Base-by-base conservation (phyloP, 805 yeast species). In the Torulaspora gathmanii region DNA sequence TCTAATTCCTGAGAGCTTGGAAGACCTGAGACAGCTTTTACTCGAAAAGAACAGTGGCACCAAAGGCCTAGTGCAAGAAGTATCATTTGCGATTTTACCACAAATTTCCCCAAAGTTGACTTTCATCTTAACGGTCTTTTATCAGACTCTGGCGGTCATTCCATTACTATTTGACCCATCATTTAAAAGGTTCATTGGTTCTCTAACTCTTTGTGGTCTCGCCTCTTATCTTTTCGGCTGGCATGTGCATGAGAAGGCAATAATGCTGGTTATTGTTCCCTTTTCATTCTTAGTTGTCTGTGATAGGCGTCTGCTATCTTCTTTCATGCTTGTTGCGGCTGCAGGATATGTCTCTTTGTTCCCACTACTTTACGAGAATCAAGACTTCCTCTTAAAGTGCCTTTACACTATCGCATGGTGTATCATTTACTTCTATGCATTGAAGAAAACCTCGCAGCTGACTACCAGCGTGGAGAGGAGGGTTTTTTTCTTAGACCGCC, bases 191-290 rank as follows among this genome's bases (percentile, higher is more conserved):
- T 93, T 93, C 55, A 64, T 90, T 13, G 96, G 95, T 0, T 78
- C 90, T 1, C 67, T 93, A 55, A 83, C 96, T 0, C 72, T 91
- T 38, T 91, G 98, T 67, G 98, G 95, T 3, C 87, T 79, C 67
- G 82, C 96, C 0, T 85, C 96, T 2, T 93, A 86, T 60, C 68
- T 93, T 39, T 93, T 93, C 67, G 99, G 99, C 4, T 93, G 98
- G 97, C 98, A 93, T 60, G 99, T 93, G 19, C 99, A 93, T 68
- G 99, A 93, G 66, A 93, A 93, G 73, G 98, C 98, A 0, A 79
- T 93, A n/a, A 74, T 93, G 73, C 64, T 90, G 16, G 83, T 91
- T 2, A 84, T 93, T 7, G 77, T 93, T 53, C 99, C 99, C 1
- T 81, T 87, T 63, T 75, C 93, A 5, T 82, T 93, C 61, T 65